Evolutionary conservation across 148 eudicot genomes (phyloP).

Genomic region (Beta vulgaris): DNA sequence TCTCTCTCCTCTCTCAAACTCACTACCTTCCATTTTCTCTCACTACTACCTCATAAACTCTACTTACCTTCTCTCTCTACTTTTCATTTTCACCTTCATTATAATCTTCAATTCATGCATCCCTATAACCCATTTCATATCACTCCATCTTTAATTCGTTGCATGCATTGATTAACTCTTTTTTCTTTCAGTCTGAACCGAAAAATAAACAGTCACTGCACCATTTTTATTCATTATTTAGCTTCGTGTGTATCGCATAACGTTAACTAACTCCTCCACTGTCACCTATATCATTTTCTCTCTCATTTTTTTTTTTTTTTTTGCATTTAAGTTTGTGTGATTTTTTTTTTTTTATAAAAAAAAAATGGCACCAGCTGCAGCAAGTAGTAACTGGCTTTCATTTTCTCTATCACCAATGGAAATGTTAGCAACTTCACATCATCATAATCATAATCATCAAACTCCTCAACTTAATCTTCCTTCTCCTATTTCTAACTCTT

Average conservation of each 20-base stretch:
- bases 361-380: conserved; percentile 52
- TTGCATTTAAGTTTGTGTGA: too few relatives aligned
- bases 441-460: conserved; percentile 23
- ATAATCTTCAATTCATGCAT: not conserved
- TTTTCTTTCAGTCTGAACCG: too few relatives aligned
- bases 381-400: conserved; percentile 45
- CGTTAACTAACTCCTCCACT: too few relatives aligned
- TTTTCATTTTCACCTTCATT: not conserved
- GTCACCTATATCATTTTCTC: too few relatives aligned
- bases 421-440: conserved; percentile 41
- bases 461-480: conserved; percentile 22
- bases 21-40: not conserved
- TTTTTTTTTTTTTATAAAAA: too few relatives aligned
- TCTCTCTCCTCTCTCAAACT: conserved; percentile 11
- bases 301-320: too few relatives aligned
- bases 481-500: conserved; percentile 12
- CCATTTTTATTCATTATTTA: too few relatives aligned
- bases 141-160: not conserved
- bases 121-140: too few relatives aligned
- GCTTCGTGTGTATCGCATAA: too few relatives aligned
- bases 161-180: conserved; percentile 8
- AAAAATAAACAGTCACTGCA: too few relatives aligned
- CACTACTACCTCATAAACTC: too few relatives aligned
- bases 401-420: conserved; percentile 56
- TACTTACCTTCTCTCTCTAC: not conserved